Evolutionary conservation across 2,329 filamentous ascomycete species (phyloP).

Genomic region (Aspergillus glaucus): DNA sequence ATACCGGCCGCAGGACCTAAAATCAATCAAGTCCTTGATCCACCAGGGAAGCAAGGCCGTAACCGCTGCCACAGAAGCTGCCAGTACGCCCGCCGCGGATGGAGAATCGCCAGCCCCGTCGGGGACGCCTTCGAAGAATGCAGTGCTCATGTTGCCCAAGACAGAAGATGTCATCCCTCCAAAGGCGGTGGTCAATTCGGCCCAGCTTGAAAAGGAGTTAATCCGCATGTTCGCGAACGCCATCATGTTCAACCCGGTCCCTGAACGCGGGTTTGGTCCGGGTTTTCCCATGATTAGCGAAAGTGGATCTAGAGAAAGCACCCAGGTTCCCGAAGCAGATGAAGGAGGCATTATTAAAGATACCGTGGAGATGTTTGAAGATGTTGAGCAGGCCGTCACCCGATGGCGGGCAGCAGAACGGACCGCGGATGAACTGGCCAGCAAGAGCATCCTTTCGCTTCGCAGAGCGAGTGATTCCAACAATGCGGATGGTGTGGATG

Average conservation of each 20-base stretch:
- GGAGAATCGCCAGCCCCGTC: conserved; percentile 43
- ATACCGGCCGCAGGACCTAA: conserved; percentile 68
- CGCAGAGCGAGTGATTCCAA: conserved; percentile 34
- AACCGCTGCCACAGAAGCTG: conserved; percentile 48
- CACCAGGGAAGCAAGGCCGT: conserved; percentile 41
- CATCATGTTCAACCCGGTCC: conserved; percentile 94
- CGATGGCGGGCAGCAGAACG: conserved; percentile 68
- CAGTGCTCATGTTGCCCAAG: conserved; percentile 43
- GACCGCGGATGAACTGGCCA: conserved; percentile 32
- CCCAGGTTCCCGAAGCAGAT: conserved; percentile 60
- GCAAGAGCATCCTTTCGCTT: conserved; percentile 32
- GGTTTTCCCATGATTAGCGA: conserved; percentile 50
- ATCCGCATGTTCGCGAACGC: conserved; percentile 97
- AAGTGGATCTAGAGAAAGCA: conserved; percentile 27
- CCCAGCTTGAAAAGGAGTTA: conserved; percentile 85
- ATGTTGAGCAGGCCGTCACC: conserved; percentile 72
- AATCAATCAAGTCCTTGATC: conserved; percentile 69
- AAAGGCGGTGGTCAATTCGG: conserved; percentile 84
- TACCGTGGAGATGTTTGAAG: conserved; percentile 80
- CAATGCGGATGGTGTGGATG: conserved; percentile 31
- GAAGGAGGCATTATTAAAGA: conserved; percentile 85
- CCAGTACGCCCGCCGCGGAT: conserved; percentile 59
- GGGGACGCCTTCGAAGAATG: conserved; percentile 34
- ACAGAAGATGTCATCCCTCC: conserved; percentile 76
- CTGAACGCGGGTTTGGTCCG: conserved; percentile 61